phyloP scores from a whole-genome alignment of 2,329 filamentous ascomycete genomes.

The Pseudopithomyces maydicus region DNA sequence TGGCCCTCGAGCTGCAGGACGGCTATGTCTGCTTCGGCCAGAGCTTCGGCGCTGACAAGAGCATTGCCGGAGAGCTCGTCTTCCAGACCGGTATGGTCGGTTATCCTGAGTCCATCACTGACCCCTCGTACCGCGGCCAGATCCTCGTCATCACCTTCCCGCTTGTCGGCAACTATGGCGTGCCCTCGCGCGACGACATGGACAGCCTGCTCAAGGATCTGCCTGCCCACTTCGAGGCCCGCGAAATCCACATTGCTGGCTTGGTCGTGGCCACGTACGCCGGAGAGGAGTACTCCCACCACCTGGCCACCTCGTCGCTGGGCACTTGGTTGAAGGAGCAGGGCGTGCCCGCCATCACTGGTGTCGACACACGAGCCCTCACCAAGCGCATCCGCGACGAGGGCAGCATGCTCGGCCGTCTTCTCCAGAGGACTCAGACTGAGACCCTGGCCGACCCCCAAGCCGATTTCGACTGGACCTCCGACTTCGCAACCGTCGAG shows the following conservation, averaged over 20 bases:
- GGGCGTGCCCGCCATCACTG: constrained; percentile 90
- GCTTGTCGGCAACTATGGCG: constrained; percentile 95
- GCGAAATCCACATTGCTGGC: constrained; percentile 90
- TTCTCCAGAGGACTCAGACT: constrained; percentile 72
- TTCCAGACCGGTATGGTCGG: constrained; percentile 99
- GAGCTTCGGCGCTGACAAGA: constrained; percentile 95
- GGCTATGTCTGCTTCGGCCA: constrained; percentile 89
- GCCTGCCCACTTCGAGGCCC: constrained; percentile 91
- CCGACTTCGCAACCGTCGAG: constrained; percentile 76
- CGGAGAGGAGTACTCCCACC: constrained; percentile 94
- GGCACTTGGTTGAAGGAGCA: constrained; percentile 97
- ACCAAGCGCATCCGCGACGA: constrained; percentile 94
- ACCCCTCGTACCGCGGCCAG: constrained; percentile 87
- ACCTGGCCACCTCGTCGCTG: constrained; percentile 86
- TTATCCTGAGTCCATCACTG: constrained; percentile 91
- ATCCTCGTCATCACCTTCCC: constrained; percentile 97
- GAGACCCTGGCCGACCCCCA: constrained; percentile 31
- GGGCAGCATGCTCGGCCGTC: constrained; percentile 93
- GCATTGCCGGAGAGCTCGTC: constrained; percentile 93
- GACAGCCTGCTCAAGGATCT: constrained; percentile 85
- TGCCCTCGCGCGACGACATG: constrained; percentile 82
- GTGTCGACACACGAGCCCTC: constrained; percentile 88
- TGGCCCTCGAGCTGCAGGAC: constrained; percentile 92
- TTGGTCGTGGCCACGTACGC: constrained; percentile 90
- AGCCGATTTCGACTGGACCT: constrained; percentile 54